These are phyloP conservation scores for Neurospora sp. DNA, from an alignment of 495 filamentous ascomycete genomes.

Conservation along the genomic window DNA sequence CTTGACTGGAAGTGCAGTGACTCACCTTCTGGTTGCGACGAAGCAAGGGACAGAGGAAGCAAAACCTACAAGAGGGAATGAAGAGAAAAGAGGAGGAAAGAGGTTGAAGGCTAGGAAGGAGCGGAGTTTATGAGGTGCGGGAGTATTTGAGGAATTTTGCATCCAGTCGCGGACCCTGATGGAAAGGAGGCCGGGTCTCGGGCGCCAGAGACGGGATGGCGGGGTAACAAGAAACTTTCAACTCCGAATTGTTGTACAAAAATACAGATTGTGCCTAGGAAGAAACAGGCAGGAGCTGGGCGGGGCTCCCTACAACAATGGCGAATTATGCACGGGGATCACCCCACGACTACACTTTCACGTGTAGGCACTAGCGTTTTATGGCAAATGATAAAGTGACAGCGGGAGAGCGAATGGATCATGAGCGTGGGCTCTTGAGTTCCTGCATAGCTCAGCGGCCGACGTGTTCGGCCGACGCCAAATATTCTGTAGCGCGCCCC, in stretches of 20 bases:
- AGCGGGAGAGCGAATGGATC: not conserved
- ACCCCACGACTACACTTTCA: not conserved
- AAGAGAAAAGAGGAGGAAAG: conserved; percentile 16
- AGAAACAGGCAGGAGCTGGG: not conserved
- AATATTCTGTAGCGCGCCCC: conserved; percentile 15
- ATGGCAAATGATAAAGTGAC: not conserved
- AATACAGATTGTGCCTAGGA: not conserved
- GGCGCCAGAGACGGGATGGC: conserved; percentile 10
- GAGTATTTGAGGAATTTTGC: conserved; percentile 30
- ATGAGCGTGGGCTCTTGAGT: not conserved
- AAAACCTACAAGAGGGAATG: conserved; percentile 11
- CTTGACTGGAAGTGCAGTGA: not conserved
- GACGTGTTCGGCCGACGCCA: not conserved
- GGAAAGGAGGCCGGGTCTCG: conserved; percentile 17
- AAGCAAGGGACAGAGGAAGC: conserved; percentile 2
- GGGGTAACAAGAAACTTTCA: conserved; percentile 11
- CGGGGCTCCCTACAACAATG: not conserved
- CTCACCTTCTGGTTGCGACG: conserved; percentile 8
- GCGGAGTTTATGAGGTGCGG: conserved; percentile 7
- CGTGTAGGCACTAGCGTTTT: not conserved
- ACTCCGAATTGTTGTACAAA: conserved; percentile 8
- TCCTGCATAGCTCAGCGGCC: not conserved
- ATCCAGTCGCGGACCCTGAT: conserved; percentile 7
- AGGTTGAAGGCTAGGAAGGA: conserved; percentile 1
- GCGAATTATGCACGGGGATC: not conserved